Evolutionary conservation across 352 stramenopile species (phyloP).

Genomic region (Discostella stelligera): DNA sequence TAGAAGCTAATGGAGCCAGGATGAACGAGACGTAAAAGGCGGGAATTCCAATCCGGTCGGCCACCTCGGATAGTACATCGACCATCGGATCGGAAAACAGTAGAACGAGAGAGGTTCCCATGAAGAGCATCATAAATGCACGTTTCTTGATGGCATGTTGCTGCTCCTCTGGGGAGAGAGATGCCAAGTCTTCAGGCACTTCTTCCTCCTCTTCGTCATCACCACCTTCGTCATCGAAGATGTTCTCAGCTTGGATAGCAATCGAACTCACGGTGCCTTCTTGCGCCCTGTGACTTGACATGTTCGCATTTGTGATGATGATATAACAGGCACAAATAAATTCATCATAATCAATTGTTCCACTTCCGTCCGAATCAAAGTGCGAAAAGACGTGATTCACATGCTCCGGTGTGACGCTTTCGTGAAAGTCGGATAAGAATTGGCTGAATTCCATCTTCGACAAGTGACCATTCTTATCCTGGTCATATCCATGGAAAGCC

Average conservation of each 20-base stretch:
- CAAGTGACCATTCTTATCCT: conserved; percentile 88
- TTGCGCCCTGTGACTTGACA: not conserved
- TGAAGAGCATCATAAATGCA: conserved; percentile 90
- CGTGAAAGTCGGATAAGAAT: conserved; percentile 93
- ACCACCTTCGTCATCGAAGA: conserved; percentile 75
- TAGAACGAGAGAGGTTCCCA: conserved; percentile 94
- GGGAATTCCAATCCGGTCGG: conserved; percentile 87
- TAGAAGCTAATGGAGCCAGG: conserved; percentile 93
- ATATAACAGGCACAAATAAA: conserved; percentile 90
- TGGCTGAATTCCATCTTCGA: conserved; percentile 88
- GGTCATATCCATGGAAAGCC: conserved; percentile 92
- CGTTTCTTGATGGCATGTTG: conserved; percentile 93
- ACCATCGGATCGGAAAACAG: conserved; percentile 94
- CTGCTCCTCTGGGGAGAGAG: conserved; percentile 92
- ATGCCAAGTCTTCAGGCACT: conserved; percentile 90
- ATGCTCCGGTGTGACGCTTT: conserved; percentile 85
- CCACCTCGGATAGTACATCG: conserved; percentile 93
- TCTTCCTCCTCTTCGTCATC: conserved; percentile 90
- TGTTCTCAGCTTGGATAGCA: conserved; percentile 23
- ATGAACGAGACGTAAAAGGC: conserved; percentile 99
- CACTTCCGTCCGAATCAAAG: conserved; percentile 90
- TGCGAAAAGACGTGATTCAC: conserved; percentile 85
- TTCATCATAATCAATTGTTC: conserved; percentile 92
- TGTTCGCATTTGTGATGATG: conserved; percentile 53
- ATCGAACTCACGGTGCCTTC: not conserved